A percentile compares a stretch with the other conserved stretches of the same genome.
Conservation (phyloP, 441 rosid genomes). For the Melastoma candidum region DNA sequence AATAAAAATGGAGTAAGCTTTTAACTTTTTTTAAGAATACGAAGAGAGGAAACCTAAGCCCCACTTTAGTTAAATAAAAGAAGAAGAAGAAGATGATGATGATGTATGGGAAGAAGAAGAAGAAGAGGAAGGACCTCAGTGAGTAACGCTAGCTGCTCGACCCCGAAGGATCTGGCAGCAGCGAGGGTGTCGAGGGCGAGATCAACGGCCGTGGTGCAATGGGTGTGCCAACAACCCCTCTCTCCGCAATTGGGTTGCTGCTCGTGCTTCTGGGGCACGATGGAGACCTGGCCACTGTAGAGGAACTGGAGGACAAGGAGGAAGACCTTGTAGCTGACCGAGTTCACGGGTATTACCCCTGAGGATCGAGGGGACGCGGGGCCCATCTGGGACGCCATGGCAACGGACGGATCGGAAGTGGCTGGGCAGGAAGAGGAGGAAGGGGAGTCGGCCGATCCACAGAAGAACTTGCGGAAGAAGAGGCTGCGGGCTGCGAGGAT, state of each 20-base stretch:
- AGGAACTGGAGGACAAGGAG: conserved; percentile 14
- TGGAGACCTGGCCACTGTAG: conserved; percentile 18
- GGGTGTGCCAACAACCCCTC: conserved; percentile 19
- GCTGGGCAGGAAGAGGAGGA: no score
- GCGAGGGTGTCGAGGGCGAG: conserved; percentile 19
- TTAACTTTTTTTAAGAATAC: no score
- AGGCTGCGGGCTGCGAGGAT: conserved; percentile 92
- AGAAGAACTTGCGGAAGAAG: conserved; percentile 88
- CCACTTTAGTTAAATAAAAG: no score
- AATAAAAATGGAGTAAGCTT: no score
- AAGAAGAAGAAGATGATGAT: no score
- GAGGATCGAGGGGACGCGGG: conserved; percentile 6
- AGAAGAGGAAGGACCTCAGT: conserved; percentile 10
- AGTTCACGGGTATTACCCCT: conserved; percentile 20
- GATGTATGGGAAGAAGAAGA: no score
- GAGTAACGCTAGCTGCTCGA: conserved; percentile 17
- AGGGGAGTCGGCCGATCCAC: conserved; percentile 23
- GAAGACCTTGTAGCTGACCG: conserved; percentile 17
- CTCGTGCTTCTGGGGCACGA: conserved; percentile 18
- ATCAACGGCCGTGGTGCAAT: conserved; percentile 20
- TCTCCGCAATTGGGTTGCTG: conserved; percentile 13
- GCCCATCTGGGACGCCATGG: conserved; percentile 32
- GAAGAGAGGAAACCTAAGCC: no score
- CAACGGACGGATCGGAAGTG: conserved; percentile 47
- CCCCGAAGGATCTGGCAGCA: conserved; percentile 18